Conservation (phyloP, 208 protist genomes). For the Leishmania lainsoni region DNA sequence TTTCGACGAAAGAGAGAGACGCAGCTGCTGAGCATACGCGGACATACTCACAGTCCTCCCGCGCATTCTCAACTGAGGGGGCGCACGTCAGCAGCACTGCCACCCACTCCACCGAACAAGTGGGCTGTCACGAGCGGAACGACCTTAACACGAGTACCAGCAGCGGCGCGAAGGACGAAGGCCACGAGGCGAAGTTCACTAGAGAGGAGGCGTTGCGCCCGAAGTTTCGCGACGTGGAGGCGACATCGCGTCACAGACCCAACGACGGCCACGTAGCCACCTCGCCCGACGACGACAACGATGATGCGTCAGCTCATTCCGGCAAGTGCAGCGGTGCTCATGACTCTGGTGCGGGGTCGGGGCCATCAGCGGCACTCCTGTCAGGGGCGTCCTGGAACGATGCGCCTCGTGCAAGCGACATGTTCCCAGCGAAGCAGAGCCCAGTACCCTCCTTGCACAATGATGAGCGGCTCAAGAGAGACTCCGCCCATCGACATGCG, state of each 20-base stretch:
- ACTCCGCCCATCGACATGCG: neutral
- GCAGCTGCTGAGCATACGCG: neutral
- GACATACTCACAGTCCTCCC: neutral
- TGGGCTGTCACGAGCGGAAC: neutral
- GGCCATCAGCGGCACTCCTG: neutral
- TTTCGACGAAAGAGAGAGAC: neutral
- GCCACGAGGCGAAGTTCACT: neutral
- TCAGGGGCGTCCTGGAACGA: neutral
- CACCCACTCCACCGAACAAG: neutral
- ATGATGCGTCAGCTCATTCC: neutral
- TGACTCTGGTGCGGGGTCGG: neutral
- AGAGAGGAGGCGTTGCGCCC: neutral
- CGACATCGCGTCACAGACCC: conserved; percentile 2
- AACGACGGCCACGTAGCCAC: neutral
- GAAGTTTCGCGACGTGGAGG: conserved; percentile 10
- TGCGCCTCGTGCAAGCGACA: neutral
- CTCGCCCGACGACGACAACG: neutral
- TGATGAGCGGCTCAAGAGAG: neutral
- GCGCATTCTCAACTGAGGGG: neutral
- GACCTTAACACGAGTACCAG: neutral
- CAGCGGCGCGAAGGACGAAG: neutral
- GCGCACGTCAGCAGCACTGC: neutral
- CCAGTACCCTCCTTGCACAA: too few species aligned
- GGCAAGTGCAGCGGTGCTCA: neutral
- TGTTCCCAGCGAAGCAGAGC: too few species aligned